Evolutionary conservation across 352 stramenopile species (phyloP).

Genomic region (Globisporangium okanoganense): DNA sequence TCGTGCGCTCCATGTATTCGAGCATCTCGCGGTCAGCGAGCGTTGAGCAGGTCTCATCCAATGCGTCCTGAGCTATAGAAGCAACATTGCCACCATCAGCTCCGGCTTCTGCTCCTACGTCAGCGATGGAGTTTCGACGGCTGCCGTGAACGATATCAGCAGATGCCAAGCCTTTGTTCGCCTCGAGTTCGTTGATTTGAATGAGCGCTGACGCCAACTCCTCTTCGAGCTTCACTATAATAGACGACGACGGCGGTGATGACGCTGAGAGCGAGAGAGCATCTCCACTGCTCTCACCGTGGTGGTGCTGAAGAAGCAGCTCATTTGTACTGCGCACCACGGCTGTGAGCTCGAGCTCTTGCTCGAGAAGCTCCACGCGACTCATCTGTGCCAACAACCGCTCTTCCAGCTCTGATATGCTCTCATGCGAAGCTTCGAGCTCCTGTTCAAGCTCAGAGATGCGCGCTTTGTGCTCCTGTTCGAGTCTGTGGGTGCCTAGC

Average conservation of each 20-base stretch:
- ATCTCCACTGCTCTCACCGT: background rate
- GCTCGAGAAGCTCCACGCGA: constrained; percentile 10
- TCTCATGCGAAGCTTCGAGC: constrained; percentile 1
- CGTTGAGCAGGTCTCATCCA: background rate
- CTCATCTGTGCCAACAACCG: constrained; percentile 5
- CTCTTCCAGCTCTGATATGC: constrained; percentile 3
- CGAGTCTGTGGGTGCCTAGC: constrained; percentile 4
- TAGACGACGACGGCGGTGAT: constrained; percentile 4
- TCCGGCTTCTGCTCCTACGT: background rate
- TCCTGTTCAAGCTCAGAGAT: constrained; percentile 3
- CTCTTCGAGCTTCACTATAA: constrained; percentile 26
- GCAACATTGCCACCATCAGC: too few relatives aligned
- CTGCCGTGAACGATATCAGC: background rate
- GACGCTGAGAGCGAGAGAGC: background rate
- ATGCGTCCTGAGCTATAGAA: background rate
- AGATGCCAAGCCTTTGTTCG: background rate
- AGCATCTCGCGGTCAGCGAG: constrained; percentile 10
- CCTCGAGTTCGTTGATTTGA: constrained; percentile 22
- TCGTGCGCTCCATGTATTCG: constrained; percentile 16
- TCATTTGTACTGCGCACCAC: constrained; percentile 15
- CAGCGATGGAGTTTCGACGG: background rate
- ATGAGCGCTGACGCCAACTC: constrained; percentile 20
- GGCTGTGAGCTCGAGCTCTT: constrained; percentile 11
- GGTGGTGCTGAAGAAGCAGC: background rate
- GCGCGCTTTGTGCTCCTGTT: constrained; percentile 3